Evolutionary conservation across 768 basidiomycete species (phyloP).

Genomic region (Gyrodon lividus): DNA sequence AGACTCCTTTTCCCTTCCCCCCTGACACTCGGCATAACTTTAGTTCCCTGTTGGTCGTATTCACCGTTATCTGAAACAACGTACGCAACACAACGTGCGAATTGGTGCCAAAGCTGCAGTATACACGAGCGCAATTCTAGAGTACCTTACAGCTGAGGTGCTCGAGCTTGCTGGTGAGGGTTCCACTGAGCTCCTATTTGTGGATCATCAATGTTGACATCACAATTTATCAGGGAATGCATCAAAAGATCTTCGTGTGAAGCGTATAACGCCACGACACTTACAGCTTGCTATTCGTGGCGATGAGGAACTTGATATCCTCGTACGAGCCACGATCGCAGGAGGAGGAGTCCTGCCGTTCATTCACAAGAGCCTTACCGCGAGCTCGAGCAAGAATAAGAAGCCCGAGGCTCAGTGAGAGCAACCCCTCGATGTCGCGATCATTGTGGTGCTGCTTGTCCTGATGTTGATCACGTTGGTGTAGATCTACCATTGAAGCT

Average conservation of each 20-base stretch:
- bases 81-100: slow-evolving; percentile 90
- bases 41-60: slow-evolving; percentile 98
- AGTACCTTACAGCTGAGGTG: slow-evolving; percentile 96
- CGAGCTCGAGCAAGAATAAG: slow-evolving; percentile 43
- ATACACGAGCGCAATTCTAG: slow-evolving; percentile 93
- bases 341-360: slow-evolving; percentile 87
- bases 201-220: not conserved
- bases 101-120: slow-evolving; percentile 98
- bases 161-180: slow-evolving; percentile 88
- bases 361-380: slow-evolving; percentile 81
- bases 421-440: not conserved
- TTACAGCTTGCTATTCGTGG: slow-evolving; percentile 95
- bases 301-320: slow-evolving; percentile 94
- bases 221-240: slow-evolving; percentile 68
- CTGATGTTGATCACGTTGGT: not conserved
- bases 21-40: not conserved
- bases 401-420: slow-evolving; percentile 40
- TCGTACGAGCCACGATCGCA: slow-evolving; percentile 92
- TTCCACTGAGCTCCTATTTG: not conserved
- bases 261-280: slow-evolving; percentile 96
- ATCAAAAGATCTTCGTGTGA: slow-evolving; percentile 94
- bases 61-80: slow-evolving; percentile 90
- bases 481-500: not conserved
- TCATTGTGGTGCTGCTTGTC: not conserved
- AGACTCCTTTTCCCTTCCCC: not conserved